phyloP scores from a whole-genome alignment of 163 green algal genomes.

The Volvox carteri region DNA sequence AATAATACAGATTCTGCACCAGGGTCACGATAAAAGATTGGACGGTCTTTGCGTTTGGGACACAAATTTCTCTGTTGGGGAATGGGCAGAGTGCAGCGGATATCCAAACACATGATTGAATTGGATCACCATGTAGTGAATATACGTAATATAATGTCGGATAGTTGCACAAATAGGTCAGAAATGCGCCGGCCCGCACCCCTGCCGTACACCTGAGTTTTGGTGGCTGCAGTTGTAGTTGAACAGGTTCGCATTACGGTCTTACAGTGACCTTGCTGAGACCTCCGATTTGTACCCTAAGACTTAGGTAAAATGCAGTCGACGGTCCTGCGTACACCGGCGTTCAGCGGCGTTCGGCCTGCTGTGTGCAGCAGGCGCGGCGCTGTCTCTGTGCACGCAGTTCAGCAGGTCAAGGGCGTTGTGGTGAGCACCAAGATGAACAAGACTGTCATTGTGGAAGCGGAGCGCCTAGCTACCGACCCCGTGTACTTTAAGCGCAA shows the following conservation, averaged over 20 bases:
- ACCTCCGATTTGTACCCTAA: slow-evolving; percentile 14
- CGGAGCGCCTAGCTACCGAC: slow-evolving; percentile 69
- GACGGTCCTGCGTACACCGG: slow-evolving; percentile 27
- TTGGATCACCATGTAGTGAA: too few species aligned
- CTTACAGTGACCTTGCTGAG: neutral
- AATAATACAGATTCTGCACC: too few species aligned
- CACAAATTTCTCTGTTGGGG: too few species aligned
- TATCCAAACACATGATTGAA: too few species aligned
- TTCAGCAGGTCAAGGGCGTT: slow-evolving; percentile 71
- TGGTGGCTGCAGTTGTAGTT: slow-evolving; percentile 16
- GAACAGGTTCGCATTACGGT: neutral
- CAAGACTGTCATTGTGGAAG: slow-evolving; percentile 65
- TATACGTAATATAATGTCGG: too few species aligned
- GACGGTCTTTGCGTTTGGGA: too few species aligned
- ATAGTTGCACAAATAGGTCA: too few species aligned
- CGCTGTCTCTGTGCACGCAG: slow-evolving; percentile 58
- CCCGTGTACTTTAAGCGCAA: slow-evolving; percentile 63
- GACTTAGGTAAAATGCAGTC: slow-evolving; percentile 49
- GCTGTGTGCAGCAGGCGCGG: slow-evolving; percentile 29
- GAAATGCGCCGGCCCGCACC: too few species aligned
- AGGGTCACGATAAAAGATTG: too few species aligned
- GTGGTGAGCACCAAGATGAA: slow-evolving; percentile 72
- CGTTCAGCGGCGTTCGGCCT: slow-evolving; percentile 24
- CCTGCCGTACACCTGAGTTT: too few species aligned
- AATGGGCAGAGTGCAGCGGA: too few species aligned